phyloP scores from a whole-genome alignment of 2,329 filamentous ascomycete genomes.

The Pestalotiopsis sp. region DNA sequence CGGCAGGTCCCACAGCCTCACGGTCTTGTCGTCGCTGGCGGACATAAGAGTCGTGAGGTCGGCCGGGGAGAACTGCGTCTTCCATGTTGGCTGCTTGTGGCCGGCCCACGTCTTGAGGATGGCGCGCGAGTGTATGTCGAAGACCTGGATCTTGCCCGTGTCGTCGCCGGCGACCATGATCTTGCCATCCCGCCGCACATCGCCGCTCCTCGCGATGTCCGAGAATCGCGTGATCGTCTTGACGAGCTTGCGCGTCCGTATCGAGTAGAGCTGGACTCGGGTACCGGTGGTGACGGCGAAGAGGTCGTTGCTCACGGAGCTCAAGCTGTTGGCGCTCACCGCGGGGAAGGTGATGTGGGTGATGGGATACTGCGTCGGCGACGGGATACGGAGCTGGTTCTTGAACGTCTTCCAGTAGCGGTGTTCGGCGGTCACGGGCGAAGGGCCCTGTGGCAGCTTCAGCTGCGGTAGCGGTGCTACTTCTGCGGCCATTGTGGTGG shows the following conservation, averaged over 20 bases:
- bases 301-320: slow-evolving; percentile 62
- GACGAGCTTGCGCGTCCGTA: slow-evolving; percentile 85
- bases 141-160: slow-evolving; percentile 89
- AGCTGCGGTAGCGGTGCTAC: slow-evolving; percentile 79
- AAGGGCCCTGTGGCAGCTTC: slow-evolving; percentile 81
- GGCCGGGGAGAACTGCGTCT: slow-evolving; percentile 87
- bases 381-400: slow-evolving; percentile 86
- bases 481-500: slow-evolving; percentile 75
- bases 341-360: slow-evolving; percentile 82
- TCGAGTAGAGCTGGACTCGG: slow-evolving; percentile 91
- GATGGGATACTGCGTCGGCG: slow-evolving; percentile 85
- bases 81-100: slow-evolving; percentile 93
- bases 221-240: slow-evolving; percentile 95
- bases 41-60: slow-evolving; percentile 86
- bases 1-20: slow-evolving; percentile 92
- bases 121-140: slow-evolving; percentile 84
- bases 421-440: slow-evolving; percentile 86
- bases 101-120: slow-evolving; percentile 95
- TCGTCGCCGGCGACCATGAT: slow-evolving; percentile 92
- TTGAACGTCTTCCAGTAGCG: slow-evolving; percentile 96
- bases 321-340: slow-evolving; percentile 44
- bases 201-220: slow-evolving; percentile 86
- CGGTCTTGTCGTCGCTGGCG: slow-evolving; percentile 88
- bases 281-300: slow-evolving; percentile 96
- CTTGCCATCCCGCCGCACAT: slow-evolving; percentile 84